Base-by-base conservation (phyloP, 2,329 filamentous ascomycete genomes). In the Exophiala mesophila region DNA sequence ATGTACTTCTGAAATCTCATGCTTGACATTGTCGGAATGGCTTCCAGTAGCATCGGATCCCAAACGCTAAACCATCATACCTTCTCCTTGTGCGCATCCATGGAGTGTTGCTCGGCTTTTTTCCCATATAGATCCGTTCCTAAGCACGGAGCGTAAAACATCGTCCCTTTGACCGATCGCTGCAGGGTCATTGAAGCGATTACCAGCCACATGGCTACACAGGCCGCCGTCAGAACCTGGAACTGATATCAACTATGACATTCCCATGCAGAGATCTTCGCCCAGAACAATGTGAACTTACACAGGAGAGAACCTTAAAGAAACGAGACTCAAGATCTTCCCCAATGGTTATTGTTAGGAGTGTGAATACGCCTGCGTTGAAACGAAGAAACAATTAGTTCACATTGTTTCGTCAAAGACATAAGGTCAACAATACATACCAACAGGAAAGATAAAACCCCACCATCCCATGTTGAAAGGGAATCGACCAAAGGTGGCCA, bases 401-500 rank as follows among this genome's bases (percentile, higher is more conserved):
- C n/a, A n/a, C n/a, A n/a, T n/a, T n/a, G n/a, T n/a, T n/a, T n/a
- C n/a, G n/a, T n/a, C n/a, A n/a, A n/a, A n/a, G n/a, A n/a, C n/a
- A n/a, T n/a, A n/a, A n/a, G n/a, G n/a, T n/a, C n/a, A n/a, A n/a
- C n/a, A n/a, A n/a, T n/a, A n/a, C n/a, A n/a, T n/a, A n/a, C n/a
- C 42, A 19, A 42, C 53, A 0, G 74, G 75, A 47, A 78, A 78
- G 0, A 69, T 76, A 45, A 78, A 77, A 3, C 72, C 72, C 73
- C 73, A 78, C 74, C 74, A 76, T 15, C 74, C 75, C 67, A 78
- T 72, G 56, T 78, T 78, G 59, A 79, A 77, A 0, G 73, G 71
- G 54, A 78, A 74, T 57, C 7, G 54, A 55, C 21, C 54, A 51
- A 41, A 55, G 42, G 23, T 45, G 29, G 38, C 30, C 23, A 77